Base-by-base conservation (phyloP, 2,329 filamentous ascomycete genomes). In the Monilinia aucupariae region DNA sequence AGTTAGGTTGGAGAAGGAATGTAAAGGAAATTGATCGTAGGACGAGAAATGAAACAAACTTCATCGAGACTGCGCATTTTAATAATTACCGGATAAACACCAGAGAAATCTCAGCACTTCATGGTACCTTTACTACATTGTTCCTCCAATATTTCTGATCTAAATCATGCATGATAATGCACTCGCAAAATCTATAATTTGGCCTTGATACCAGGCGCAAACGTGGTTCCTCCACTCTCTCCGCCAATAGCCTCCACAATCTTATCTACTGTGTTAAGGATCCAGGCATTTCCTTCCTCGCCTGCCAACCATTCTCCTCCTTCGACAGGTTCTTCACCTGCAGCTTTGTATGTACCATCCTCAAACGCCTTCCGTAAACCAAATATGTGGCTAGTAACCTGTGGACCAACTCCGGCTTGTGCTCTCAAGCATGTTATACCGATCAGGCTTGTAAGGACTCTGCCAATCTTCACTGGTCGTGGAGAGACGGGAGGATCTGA, bases 351-450 rank as follows among this genome's bases (percentile, higher is more conserved):
- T 25, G 78, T 79, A 1, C 87, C 89, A 74, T 91, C 86, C 67
- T 89, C 85, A 59, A 88, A 80, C 0, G 85, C 89, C 78, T 94
- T 94, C 64, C 88, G 77, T 75, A 96, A 73, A 0, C 91, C 91
- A 76, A 92, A 93, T 0, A 94, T 81, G 75, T 96, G 91, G 68
- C 87, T 91, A 22, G 89, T 76, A 15, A 96, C 89, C 78, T 94
- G 91, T 1, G 90, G 91, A 0, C 86, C 91, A 0, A 94, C 91
- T 0, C 91, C 91, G 12, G 88, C 89, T 79, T 94, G 91, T 51
- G 90, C 83, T 4, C 91, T 78, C 73, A 96, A 74, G 70, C 89
- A 92, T 6, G 89, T 81, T 37, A 96, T 81, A 0, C 88, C 91
- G 5, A 92, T 80, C 15, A 94, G 75, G 61, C 84, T 88, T 0